Base-by-base conservation (phyloP, 177 flowering plant genomes). In the Tripterygium wilfordii region DNA sequence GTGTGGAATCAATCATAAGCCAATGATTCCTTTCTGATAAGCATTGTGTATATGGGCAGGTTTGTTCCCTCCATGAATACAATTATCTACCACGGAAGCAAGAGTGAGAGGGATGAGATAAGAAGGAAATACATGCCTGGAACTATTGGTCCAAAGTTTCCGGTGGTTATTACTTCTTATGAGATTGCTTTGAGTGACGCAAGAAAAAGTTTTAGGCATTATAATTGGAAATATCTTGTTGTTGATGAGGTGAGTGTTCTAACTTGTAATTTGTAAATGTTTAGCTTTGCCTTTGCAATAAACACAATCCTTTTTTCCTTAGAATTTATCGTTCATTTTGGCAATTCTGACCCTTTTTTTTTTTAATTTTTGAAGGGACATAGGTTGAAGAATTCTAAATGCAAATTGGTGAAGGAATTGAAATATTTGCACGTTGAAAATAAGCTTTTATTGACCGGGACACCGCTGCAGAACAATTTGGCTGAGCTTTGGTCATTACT, bases 401-500 rank as follows among this genome's bases (percentile, higher is more conserved):
- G 99, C 83, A 85, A 85, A 57, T 51, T 94, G 37, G 23, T 85
- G 53, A 81, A 60, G 65, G 87, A 79, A 42, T 54, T 94, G 70
- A 94, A 70, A 50, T 53, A 32, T 24, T 30, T 94, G 51, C 57
- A 61, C 7, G 67, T 72, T 27, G 97, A 77, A 55, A 94, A 94
- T 61, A 87, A 85, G 73, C 92, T 94, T 54, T 65, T 94, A 10
- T 63, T 94, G 39, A 94, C 99, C 26, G 99, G 99, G 48, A 94
- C 99, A 17, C 99, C 99, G 51, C 63, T 94, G 56, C 99, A 94
- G 54, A 94, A 94, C 71, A 94, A 90, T 72, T 68, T 94, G 68
- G 88, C 96, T 5, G 97, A 94, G 74, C 90, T 94, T 30, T 94
- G 99, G 99, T 85, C 99, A 40, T 64, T 90, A 66, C 61, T 94